These are phyloP conservation scores for Metschnikowia cubensis DNA, from an alignment of 805 yeast genomes.

Conservation along the genomic window DNA sequence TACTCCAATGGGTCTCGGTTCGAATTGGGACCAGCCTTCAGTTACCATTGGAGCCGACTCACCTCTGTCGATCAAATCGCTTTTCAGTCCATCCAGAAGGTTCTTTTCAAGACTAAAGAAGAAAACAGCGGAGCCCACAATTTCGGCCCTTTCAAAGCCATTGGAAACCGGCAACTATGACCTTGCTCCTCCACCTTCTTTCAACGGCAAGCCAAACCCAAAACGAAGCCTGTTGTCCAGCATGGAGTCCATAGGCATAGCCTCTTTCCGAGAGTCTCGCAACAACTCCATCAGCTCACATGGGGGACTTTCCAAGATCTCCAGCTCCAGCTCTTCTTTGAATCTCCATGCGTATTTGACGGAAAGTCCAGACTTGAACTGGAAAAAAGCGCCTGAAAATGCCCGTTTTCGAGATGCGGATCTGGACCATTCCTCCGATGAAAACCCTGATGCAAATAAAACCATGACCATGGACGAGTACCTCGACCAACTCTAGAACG, in stretches of 20 bases:
- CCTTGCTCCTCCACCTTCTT: conserved; percentile 38
- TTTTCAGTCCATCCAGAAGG: conserved; percentile 38
- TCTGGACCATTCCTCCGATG: neutral
- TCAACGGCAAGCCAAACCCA: conserved; percentile 17
- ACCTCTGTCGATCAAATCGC: conserved; percentile 28
- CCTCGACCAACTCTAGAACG: conserved; percentile 4
- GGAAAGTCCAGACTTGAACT: conserved; percentile 23
- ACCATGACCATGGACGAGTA: conserved; percentile 19
- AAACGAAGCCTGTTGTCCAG: conserved; percentile 12
- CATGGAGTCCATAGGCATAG: conserved; percentile 7
- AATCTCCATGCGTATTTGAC: conserved; percentile 42
- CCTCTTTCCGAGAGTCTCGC: conserved; percentile 17
- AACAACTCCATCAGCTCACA: conserved; percentile 27
- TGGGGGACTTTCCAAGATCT: conserved; percentile 28
- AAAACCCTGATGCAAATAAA: conserved; percentile 13
- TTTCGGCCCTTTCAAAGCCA: conserved; percentile 29
- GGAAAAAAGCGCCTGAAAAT: neutral
- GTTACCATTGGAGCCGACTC: conserved; percentile 39
- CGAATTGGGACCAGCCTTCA: conserved; percentile 4
- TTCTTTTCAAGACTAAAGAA: conserved; percentile 29
- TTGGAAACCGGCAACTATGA: conserved; percentile 16
- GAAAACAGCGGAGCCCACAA: conserved; percentile 22
- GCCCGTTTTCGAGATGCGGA: neutral
- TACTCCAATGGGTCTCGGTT: neutral
- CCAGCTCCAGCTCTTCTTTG: conserved; percentile 38